Base-by-base conservation (phyloP, 371 early-diverging fungal species). In the Dipsacomyces acuminosporus region DNA sequence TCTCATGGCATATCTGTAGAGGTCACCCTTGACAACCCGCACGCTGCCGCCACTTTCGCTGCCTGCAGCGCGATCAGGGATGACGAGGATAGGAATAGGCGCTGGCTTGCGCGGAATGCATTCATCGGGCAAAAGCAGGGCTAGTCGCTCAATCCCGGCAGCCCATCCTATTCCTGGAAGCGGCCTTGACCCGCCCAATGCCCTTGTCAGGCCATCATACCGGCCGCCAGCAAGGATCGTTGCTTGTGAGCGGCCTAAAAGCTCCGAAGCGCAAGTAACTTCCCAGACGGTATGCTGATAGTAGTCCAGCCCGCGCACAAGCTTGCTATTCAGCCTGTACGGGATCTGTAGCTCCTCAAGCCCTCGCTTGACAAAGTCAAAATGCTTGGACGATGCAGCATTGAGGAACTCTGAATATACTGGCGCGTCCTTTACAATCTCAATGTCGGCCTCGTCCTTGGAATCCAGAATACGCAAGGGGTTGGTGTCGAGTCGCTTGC, bases 251-350 rank as follows among this genome's bases (percentile, higher is more conserved):
- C 53, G 48, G 1, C 84, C 84, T 7, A 84, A 58, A 19, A 52
- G 47, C 14, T 49, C 54, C 0, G 57, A 58, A 0, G 51, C 25
- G 38, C 62, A 61, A 2, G 69, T 72, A 33, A 80, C 75, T 56
- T 84, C 85, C 65, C 76, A 84, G 8, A 84, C 80, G 2, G 85
- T 83, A 41, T 81, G 76, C 45, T 82, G 75, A 53, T 84, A 84
- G 46, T 82, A 84, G 45, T 84, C 85, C 19, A 84, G 67, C 1
- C 85, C 85, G 14, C 85, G 73, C 33, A 84, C 85, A 26, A 84
- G 61, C 14, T 62, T 55, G 14, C 53, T 54, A 48, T 82, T 76
- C n/a, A 80, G 34, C 7, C 56, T 59, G 47, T 73, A 81, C 4
- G 80, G 75, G 14, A 84, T 78, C 0, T 51, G 41, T 11, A 79